Conservation (phyloP, 1,139 yeast genomes). For the Meyerozyma sp. region DNA sequence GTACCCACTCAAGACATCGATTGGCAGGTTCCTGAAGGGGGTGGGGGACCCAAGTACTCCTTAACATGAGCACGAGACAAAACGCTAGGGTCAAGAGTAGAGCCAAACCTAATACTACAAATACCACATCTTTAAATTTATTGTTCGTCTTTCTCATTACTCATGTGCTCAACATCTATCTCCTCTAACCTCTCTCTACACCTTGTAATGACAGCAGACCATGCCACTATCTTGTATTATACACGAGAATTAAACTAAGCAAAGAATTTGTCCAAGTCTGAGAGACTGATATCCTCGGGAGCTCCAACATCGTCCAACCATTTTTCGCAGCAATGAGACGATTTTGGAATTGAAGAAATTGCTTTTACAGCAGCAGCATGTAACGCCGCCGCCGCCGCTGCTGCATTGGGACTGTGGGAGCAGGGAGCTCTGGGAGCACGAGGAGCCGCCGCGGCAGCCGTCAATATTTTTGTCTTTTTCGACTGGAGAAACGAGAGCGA, state of each 20-base stretch:
- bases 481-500: conserved; percentile 52
- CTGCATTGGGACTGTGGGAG: conserved; percentile 55
- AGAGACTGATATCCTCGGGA: conserved; percentile 70
- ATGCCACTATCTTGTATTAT: not conserved
- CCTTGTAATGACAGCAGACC: not conserved
- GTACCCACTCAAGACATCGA: conserved; percentile 90
- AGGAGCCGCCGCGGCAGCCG: conserved; percentile 85
- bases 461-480: conserved; percentile 50
- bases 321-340: conserved; percentile 24
- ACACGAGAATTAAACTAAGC: conserved; percentile 2
- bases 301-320: conserved; percentile 73
- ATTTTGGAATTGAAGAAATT: conserved; percentile 23
- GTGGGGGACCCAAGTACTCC: conserved; percentile 94
- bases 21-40: conserved; percentile 98
- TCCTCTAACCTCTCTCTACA: not conserved
- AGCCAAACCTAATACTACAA: too few relatives aligned
- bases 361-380: conserved; percentile 67
- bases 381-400: conserved; percentile 69
- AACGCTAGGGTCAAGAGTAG: too few relatives aligned
- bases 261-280: conserved; percentile 67
- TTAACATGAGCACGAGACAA: conserved; percentile 41
- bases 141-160: not conserved
- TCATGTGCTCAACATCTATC: too few relatives aligned
- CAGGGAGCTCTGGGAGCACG: conserved; percentile 61
- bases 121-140: too few relatives aligned